Conservation (phyloP, 345 rosid species). For the Gossypium mustelinum region DNA sequence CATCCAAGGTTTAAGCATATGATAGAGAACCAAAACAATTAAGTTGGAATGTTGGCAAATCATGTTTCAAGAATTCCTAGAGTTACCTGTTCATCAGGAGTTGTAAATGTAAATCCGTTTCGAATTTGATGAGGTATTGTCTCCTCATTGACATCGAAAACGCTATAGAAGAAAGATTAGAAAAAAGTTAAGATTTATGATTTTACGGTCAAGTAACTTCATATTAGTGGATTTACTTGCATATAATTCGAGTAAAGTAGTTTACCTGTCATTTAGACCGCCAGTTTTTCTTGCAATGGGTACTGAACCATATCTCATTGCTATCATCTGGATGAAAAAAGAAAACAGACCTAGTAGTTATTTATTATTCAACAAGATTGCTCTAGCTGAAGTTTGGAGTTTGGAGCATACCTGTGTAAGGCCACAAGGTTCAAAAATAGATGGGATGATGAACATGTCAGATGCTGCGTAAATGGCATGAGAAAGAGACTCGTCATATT, state of each 20-base stretch:
- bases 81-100: conserved; percentile 80
- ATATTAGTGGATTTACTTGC: not conserved
- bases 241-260: conserved; percentile 9
- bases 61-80: not conserved
- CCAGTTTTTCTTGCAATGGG: conserved; percentile 90
- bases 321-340: conserved; percentile 59
- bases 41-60: not conserved
- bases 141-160: conserved; percentile 79
- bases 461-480: conserved; percentile 83
- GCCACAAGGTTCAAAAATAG: conserved; percentile 98
- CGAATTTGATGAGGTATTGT: conserved; percentile 57
- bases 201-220: conserved; percentile 9
- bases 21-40: not conserved
- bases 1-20: not conserved
- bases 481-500: conserved; percentile 87
- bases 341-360: not conserved
- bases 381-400: not conserved
- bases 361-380: conserved; percentile 1
- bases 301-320: conserved; percentile 89
- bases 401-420: conserved; percentile 74
- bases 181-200: not conserved
- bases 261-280: conserved; percentile 86
- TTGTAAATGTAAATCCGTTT: conserved; percentile 68
- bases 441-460: conserved; percentile 91
- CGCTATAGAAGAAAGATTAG: conserved; percentile 36